Percentiles rank a stretch among this genome's conserved stretches.
Evolutionary conservation across 148 eudicot species (phyloP).

Genomic region (Amaranthus palmeri): DNA sequence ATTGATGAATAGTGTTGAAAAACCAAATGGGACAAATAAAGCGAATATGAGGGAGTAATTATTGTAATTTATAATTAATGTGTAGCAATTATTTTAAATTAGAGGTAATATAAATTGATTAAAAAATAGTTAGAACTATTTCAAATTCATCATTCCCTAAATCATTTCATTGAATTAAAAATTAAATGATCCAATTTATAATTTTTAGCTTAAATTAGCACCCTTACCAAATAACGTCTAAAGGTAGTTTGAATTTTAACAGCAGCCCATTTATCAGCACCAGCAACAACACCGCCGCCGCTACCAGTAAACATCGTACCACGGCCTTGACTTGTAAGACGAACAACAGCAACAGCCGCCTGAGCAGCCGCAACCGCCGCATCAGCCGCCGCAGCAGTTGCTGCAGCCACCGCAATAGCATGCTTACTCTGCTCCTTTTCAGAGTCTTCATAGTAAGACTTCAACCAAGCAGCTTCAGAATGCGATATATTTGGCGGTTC

Average conservation of each 20-base stretch:
- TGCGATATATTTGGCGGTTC: conserved; percentile 44
- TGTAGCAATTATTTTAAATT: too few species aligned
- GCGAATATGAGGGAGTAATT: too few species aligned
- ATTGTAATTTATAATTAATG: too few species aligned
- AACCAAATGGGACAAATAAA: too few species aligned
- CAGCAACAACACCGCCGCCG: conserved; percentile 17
- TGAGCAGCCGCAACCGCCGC: conserved; percentile 84
- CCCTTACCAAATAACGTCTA: conserved; percentile 66
- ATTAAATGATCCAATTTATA: background rate
- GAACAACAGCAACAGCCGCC: conserved; percentile 69
- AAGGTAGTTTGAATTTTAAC: conserved; percentile 60
- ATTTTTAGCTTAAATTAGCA: too few species aligned
- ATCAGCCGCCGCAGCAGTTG: conserved; percentile 73
- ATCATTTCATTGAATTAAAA: background rate
- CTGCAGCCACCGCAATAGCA: conserved; percentile 74
- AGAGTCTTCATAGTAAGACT: conserved; percentile 36
- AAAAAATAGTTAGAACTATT: too few species aligned
- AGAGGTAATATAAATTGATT: too few species aligned
- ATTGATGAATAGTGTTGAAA: too few species aligned
- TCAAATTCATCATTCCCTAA: too few species aligned
- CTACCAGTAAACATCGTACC: conserved; percentile 19
- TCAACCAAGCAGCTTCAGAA: conserved; percentile 59
- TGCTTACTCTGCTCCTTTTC: conserved; percentile 59
- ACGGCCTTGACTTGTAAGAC: conserved; percentile 57
- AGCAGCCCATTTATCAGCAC: conserved; percentile 48